These are phyloP conservation scores for Symbiodinium pilosum DNA, from an alignment of 73 alveolate genomes.

Conservation along the genomic window DNA sequence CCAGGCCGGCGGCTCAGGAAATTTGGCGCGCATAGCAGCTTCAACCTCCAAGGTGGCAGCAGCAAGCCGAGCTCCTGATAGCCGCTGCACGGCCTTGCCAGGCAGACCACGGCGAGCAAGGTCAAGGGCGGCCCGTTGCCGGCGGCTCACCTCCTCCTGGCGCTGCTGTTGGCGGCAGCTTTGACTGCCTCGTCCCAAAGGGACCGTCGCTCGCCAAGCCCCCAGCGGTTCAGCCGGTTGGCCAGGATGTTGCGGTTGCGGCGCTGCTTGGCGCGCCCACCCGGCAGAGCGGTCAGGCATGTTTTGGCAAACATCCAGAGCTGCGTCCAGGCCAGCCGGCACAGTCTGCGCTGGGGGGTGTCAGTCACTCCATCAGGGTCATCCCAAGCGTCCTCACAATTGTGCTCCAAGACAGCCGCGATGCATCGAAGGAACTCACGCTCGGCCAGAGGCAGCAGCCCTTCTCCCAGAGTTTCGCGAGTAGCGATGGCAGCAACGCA, in stretches of 20 bases:
- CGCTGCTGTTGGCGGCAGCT: too few species aligned
- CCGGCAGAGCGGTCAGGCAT: not conserved
- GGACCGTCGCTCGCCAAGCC: not conserved
- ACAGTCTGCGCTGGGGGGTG: too few species aligned
- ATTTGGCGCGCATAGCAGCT: not conserved
- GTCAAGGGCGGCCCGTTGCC: not conserved
- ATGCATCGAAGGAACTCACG: not conserved
- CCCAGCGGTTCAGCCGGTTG: slow-evolving; percentile 8
- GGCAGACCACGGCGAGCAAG: not conserved
- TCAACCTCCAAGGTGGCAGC: not conserved
- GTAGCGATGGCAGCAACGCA: not conserved
- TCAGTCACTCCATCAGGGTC: not conserved
- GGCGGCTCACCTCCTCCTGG: not conserved
- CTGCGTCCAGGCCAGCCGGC: slow-evolving; percentile 30
- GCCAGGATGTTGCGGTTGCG: not conserved
- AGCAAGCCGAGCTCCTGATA: not conserved
- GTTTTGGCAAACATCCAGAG: slow-evolving; percentile 18
- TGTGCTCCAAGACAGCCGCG: not conserved
- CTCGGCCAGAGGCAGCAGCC: not conserved
- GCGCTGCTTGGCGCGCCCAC: not conserved
- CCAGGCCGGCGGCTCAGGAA: not conserved
- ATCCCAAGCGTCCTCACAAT: slow-evolving; percentile 17
- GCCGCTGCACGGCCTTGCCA: not conserved
- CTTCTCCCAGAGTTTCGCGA: not conserved
- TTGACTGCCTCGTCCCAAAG: not conserved